Conservation (phyloP, 2,329 filamentous ascomycete species). For the Cytospora leucostoma region DNA sequence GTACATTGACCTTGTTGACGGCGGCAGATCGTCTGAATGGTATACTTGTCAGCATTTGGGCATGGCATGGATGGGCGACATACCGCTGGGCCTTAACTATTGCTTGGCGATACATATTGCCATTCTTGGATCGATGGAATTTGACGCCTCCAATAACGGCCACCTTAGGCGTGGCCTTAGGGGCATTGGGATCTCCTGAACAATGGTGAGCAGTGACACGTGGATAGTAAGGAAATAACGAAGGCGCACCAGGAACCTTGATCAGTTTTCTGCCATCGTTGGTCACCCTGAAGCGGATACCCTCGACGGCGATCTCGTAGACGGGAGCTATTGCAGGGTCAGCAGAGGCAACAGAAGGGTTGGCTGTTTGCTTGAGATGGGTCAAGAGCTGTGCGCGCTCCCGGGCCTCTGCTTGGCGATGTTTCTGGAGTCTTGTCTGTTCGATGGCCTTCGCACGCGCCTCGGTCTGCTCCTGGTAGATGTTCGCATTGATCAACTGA, state of each 20-base stretch:
- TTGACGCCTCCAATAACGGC: conserved; percentile 73
- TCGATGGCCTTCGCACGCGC: conserved; percentile 71
- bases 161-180: conserved; percentile 72
- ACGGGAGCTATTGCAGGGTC: conserved; percentile 40
- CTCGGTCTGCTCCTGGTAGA: conserved; percentile 74
- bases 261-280: conserved; percentile 82
- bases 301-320: conserved; percentile 69
- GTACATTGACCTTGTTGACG: conserved; percentile 69
- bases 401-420: conserved; percentile 53
- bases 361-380: conserved; percentile 44
- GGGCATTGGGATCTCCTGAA: conserved; percentile 60
- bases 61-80: conserved; percentile 39
- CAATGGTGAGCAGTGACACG: conserved; percentile 35
- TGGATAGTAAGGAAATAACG: not conserved
- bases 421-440: conserved; percentile 62
- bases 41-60: conserved; percentile 43
- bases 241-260: conserved; percentile 62
- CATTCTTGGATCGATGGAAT: conserved; percentile 83
- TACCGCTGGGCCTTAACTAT: conserved; percentile 77
- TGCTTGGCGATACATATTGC: conserved; percentile 79
- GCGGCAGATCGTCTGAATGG: conserved; percentile 49
- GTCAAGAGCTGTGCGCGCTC: conserved; percentile 61
- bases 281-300: conserved; percentile 71
- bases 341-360: conserved; percentile 32
- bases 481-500: conserved; percentile 78